Evolutionary conservation across 1,139 yeast species (phyloP).

Genomic region (Debaryomyces sp.): DNA sequence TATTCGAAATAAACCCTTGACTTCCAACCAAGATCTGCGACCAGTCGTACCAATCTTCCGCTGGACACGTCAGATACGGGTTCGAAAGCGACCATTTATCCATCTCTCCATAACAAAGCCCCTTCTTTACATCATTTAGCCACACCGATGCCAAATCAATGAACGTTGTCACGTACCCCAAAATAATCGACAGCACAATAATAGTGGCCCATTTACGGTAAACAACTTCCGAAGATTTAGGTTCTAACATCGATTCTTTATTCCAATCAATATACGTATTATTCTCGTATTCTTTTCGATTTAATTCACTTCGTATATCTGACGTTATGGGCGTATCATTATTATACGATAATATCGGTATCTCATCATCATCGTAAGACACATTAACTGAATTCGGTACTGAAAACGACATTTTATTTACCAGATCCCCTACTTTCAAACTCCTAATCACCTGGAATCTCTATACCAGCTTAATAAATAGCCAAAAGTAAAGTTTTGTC

Average conservation of each 20-base stretch:
- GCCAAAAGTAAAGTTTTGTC: not conserved
- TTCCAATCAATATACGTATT: slow-evolving; percentile 45
- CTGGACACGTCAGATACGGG: slow-evolving; percentile 51
- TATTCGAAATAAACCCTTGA: slow-evolving; percentile 18
- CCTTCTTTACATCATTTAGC: slow-evolving; percentile 63
- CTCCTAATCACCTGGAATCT: not conserved
- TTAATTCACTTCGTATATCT: not conserved
- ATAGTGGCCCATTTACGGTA: slow-evolving; percentile 58
- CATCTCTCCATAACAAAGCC: slow-evolving; percentile 39
- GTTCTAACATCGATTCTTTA: slow-evolving; percentile 22
- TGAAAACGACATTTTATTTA: slow-evolving; percentile 4
- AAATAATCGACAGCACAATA: slow-evolving; percentile 53
- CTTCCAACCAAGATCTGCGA: slow-evolving; percentile 31
- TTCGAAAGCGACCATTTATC: slow-evolving; percentile 46
- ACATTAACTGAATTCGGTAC: not conserved
- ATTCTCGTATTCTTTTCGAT: slow-evolving; percentile 21
- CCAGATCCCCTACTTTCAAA: not conserved
- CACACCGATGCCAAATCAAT: slow-evolving; percentile 64
- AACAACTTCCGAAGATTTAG: slow-evolving; percentile 14
- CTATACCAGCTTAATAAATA: not conserved
- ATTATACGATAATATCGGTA: slow-evolving; percentile 9
- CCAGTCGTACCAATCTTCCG: slow-evolving; percentile 48
- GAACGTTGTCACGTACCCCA: slow-evolving; percentile 61
- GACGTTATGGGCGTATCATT: not conserved
- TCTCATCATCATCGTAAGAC: not conserved